Percentiles rank a stretch among this genome's conserved stretches.
Evolutionary conservation across 2,329 filamentous ascomycete species (phyloP).

Genomic region (Penicillium brevicompactum): DNA sequence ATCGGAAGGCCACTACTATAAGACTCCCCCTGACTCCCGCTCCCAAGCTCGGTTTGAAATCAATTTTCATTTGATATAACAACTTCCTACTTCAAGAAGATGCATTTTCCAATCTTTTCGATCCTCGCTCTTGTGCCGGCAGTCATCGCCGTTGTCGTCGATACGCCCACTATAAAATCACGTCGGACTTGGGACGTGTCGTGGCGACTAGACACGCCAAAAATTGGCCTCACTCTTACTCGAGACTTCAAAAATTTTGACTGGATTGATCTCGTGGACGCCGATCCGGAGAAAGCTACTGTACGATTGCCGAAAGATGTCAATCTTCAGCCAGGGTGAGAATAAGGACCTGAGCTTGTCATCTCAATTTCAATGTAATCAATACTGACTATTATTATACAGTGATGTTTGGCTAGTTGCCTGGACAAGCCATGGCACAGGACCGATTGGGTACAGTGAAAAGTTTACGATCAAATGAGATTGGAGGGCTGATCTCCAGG

Average conservation of each 20-base stretch:
- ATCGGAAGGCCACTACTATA: not conserved
- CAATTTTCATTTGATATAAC: not conserved
- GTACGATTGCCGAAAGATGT: not conserved
- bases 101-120: not conserved
- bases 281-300: conserved; percentile 2
- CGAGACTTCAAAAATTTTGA: conserved; percentile 2
- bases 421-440: not conserved
- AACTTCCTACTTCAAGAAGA: not conserved
- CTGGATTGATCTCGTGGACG: not conserved
- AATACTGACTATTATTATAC: not conserved
- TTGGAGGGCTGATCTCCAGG: too few relatives aligned
- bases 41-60: not conserved
- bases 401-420: conserved; percentile 3
- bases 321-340: not conserved
- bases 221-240: not conserved
- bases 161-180: not conserved
- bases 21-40: not conserved
- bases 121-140: conserved; percentile 1
- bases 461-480: conserved; percentile 1
- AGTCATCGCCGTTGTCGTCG: not conserved
- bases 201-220: not conserved
- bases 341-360: not conserved
- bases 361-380: not conserved
- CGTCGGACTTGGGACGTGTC: conserved; percentile 2
- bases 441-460: conserved; percentile 1